Base-by-base conservation (phyloP, 108 stramenopile species). In the Mediolabrus comicus region DNA sequence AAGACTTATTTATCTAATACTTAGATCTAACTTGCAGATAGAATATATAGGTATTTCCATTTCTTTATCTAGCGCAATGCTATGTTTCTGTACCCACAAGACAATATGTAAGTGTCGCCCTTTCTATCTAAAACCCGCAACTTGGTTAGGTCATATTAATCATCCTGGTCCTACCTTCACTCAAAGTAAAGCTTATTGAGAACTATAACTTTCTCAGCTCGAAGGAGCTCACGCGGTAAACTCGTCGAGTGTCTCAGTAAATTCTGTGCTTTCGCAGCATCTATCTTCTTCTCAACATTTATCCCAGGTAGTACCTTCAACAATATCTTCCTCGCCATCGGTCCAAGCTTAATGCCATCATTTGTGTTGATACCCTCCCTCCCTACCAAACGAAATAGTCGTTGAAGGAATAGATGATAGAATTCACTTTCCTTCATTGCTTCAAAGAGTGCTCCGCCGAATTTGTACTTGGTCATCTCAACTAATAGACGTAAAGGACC, bases 401-500 rank as follows among this genome's bases (percentile, higher is more conserved):
- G 54, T 2, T 55, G 54, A 28, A 55, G 29, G 14, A 55, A 33
- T 12, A 55, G 31, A 55, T 55, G 54, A 33, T 55, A 10, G 54
- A 55, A 55, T 33, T 55, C 29, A 33, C 31, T 55, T 33, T 33
- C 31, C 2, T 55, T 28, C 54, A 55, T 28, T 9, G 54, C 54
- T 55, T 33, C 54, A 12, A 55, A 55, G 29, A 55, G 31, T 31
- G 54, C 54, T 33, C 27, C 54, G 29, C 54, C 54, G 9, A 55
- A 55, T 28, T 55, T 28, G 54, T 55, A 55, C 54, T 55, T 55
- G 0, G 54, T 55, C 54, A 55, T 55, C 31, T 55, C 54, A 55
- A 31, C 54, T 33, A 55, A 55, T 11, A 55, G 27, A 28, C 27
- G 31, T 14, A 55, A 55, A 12, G 54, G 54, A 28, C 54, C 54